These are phyloP conservation scores for Dicorynia guianensis DNA, from an alignment of 306 rosid species.

Conservation along the genomic window DNA sequence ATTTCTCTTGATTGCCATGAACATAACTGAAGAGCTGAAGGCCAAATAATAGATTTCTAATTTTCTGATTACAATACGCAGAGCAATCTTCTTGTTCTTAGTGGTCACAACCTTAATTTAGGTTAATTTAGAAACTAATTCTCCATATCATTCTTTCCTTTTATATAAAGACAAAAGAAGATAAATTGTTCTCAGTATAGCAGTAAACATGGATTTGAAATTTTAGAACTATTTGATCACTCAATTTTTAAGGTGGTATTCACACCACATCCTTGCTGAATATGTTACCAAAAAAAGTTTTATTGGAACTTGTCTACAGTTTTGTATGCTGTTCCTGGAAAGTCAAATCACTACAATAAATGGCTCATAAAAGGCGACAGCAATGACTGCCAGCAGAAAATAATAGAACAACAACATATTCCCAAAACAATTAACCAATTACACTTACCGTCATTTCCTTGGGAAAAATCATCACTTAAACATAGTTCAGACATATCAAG, in stretches of 20 bases:
- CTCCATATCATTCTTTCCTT: background rate
- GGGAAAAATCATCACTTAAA: conserved; percentile 72
- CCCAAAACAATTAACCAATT: conserved; percentile 3
- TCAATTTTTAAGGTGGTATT: background rate
- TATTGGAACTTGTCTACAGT: background rate
- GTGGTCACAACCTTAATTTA: conserved; percentile 5
- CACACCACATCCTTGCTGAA: conserved; percentile 12
- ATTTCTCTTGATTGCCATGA: background rate
- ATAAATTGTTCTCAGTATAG: no score
- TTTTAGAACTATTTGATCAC: conserved; percentile 8
- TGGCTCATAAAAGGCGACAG: conserved; percentile 2
- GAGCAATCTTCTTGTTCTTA: background rate
- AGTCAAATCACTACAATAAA: background rate
- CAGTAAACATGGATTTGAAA: background rate
- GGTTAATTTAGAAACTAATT: background rate
- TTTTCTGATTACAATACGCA: background rate
- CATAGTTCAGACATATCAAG: conserved; percentile 92
- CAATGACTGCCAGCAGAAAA: background rate
- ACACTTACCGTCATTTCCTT: conserved; percentile 71
- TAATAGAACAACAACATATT: conserved; percentile 24
- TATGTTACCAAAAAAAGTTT: background rate
- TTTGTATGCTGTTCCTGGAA: background rate
- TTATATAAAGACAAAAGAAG: no score
- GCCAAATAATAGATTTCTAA: background rate
- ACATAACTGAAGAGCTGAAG: background rate